Conservation (phyloP, 176 grass and related monocot species). For the Aegilops sharonensis region DNA sequence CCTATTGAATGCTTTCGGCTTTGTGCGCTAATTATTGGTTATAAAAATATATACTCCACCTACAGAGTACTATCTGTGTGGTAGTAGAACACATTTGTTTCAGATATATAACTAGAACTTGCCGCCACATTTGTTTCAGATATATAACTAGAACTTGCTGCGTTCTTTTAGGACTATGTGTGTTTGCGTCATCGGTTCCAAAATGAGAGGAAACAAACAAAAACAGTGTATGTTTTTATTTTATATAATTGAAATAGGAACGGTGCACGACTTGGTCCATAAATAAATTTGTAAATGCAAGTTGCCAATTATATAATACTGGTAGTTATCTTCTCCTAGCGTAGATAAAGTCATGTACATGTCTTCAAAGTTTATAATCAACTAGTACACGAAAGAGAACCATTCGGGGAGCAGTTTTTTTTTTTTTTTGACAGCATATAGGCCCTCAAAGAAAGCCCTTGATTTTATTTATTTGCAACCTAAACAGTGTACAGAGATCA, state of each 20-base stretch:
- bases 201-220: not conserved
- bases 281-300: not conserved
- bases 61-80: not conserved
- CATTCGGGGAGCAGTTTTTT: not conserved
- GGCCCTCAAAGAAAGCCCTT: too few species aligned
- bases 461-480: too few species aligned
- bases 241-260: not conserved
- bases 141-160: too few species aligned
- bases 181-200: constrained; percentile 7
- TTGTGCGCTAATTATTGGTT: not conserved
- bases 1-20: not conserved
- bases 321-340: not conserved
- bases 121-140: not conserved
- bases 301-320: not conserved
- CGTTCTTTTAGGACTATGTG: not conserved
- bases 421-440: too few species aligned
- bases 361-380: constrained; percentile 10
- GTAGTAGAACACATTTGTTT: not conserved
- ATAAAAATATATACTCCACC: too few species aligned
- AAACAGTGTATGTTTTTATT: not conserved
- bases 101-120: too few species aligned
- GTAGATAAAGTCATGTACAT: not conserved
- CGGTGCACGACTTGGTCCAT: not conserved
- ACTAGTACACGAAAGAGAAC: not conserved
- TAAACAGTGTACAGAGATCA: too few species aligned